Conservation (phyloP, 1,284 basidiomycete genomes). For the Moesziomyces parantarcticus region DNA sequence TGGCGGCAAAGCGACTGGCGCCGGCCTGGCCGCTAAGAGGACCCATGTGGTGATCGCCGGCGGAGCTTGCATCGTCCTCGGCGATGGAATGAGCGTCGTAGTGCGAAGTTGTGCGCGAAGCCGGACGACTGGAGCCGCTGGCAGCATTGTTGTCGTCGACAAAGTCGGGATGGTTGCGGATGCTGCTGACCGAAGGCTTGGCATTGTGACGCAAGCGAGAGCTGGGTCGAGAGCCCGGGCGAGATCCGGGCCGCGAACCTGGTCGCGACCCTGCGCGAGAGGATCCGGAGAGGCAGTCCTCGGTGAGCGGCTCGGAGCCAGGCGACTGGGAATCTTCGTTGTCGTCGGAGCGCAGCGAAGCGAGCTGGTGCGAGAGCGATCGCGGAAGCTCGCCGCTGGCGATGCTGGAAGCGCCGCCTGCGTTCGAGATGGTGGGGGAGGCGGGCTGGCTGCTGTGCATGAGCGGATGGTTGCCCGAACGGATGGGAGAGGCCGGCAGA, state of each 20-base stretch:
- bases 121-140: constrained; percentile 31
- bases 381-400: constrained; percentile 12
- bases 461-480: not conserved
- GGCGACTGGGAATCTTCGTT: constrained; percentile 35
- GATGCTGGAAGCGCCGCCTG: constrained; percentile 1
- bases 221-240: constrained; percentile 24
- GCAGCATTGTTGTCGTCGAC: constrained; percentile 12
- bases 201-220: constrained; percentile 34
- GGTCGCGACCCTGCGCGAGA: constrained; percentile 20
- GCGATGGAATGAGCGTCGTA: constrained; percentile 14
- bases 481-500: constrained; percentile 3
- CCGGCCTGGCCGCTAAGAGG: constrained; percentile 35
- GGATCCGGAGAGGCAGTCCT: constrained; percentile 27
- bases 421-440: constrained; percentile 9
- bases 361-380: constrained; percentile 22
- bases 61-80: constrained; percentile 23
- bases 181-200: constrained; percentile 29
- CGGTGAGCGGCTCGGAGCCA: constrained; percentile 22
- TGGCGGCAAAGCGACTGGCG: constrained; percentile 16
- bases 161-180: constrained; percentile 14
- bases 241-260: constrained; percentile 26
- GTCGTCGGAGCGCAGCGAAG: constrained; percentile 10
- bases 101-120: constrained; percentile 20
- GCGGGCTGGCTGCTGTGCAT: constrained; percentile 5
- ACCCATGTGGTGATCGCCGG: constrained; percentile 14